Evolutionary conservation across 2,329 filamentous ascomycete genomes (phyloP).

Genomic region (Didymella sp.): DNA sequence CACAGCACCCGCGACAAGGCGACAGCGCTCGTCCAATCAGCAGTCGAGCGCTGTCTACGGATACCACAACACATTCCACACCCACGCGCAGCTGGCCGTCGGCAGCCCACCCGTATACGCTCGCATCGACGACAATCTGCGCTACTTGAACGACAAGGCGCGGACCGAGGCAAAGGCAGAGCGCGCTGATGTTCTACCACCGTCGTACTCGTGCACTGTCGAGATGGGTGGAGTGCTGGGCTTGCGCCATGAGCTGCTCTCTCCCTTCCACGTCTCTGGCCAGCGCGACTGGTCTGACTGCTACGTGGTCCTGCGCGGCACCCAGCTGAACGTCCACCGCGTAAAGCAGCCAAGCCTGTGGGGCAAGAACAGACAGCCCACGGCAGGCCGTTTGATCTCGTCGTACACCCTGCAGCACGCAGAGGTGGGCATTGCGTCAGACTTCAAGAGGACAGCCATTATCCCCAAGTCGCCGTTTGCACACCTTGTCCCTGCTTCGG

Average conservation of each 20-base stretch:
- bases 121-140: conserved; percentile 35
- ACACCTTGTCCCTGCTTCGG: conserved; percentile 52
- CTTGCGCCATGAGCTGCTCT: conserved; percentile 71
- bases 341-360: conserved; percentile 61
- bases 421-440: conserved; percentile 75
- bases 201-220: conserved; percentile 48
- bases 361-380: conserved; percentile 58
- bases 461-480: conserved; percentile 55
- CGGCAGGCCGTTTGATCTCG: conserved; percentile 65
- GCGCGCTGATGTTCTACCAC: conserved; percentile 33
- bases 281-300: conserved; percentile 70
- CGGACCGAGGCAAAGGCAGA: conserved; percentile 27
- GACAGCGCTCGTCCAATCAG: conserved; percentile 29
- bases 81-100: conserved; percentile 41
- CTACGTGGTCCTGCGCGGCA: conserved; percentile 71
- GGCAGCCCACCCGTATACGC: conserved; percentile 45
- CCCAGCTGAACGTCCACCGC: conserved; percentile 70
- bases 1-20: conserved; percentile 15
- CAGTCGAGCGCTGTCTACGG: conserved; percentile 43
- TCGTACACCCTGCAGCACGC: conserved; percentile 78
- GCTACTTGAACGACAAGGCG: conserved; percentile 32
- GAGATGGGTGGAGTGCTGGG: conserved; percentile 47
- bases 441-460: conserved; percentile 67
- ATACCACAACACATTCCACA: conserved; percentile 54
- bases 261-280: conserved; percentile 67